These are phyloP conservation scores for Inga oerstediana DNA, from an alignment of 306 rosid species.

Conservation along the genomic window DNA sequence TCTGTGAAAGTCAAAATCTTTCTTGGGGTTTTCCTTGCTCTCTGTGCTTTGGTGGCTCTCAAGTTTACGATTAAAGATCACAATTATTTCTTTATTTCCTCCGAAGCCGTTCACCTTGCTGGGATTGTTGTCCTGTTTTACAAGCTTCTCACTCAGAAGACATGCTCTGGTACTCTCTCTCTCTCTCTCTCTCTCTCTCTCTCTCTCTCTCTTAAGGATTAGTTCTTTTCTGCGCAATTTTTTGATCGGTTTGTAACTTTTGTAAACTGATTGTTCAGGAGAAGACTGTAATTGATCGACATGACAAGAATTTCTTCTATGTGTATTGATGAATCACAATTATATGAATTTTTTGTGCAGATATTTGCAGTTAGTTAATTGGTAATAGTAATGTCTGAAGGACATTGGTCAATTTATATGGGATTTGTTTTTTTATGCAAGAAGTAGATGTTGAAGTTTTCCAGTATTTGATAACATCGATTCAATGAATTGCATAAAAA, in stretches of 20 bases:
- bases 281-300: not conserved
- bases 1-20: conserved; percentile 54
- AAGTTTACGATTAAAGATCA: conserved; percentile 35
- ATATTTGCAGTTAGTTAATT: not conserved
- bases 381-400: not conserved
- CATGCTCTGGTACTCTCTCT: conserved; percentile 68
- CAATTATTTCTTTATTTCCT: conserved; percentile 46
- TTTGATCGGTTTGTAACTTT: not conserved
- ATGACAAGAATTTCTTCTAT: not conserved
- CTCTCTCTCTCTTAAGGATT: not conserved
- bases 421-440: not conserved
- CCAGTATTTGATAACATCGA: not conserved
- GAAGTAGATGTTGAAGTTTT: not conserved
- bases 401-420: not conserved
- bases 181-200: not conserved
- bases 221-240: not conserved
- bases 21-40: conserved; percentile 43
- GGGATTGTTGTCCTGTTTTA: conserved; percentile 67
- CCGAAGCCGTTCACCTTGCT: conserved; percentile 50
- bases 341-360: not conserved
- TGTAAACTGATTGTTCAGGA: not conserved
- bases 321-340: not conserved
- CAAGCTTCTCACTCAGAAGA: conserved; percentile 72
- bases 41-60: conserved; percentile 51
- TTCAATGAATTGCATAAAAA: not conserved